Conservation (phyloP, 1,284 basidiomycete species). For the Gymnopus androsaceus region DNA sequence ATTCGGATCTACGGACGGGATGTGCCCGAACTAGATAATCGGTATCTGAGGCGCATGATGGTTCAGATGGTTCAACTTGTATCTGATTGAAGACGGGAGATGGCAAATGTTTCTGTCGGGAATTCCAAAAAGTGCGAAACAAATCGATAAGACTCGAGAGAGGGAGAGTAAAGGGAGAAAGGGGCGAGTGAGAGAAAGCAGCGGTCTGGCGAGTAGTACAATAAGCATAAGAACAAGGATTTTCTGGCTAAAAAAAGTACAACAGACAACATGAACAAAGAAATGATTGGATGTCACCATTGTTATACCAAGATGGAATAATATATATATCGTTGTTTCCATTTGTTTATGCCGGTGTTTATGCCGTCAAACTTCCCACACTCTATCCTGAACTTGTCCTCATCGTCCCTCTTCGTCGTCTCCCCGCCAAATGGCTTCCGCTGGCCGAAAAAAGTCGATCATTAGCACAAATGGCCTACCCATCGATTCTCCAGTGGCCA, state of each 20-base stretch:
- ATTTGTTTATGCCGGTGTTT: not conserved
- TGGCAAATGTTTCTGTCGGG: not conserved
- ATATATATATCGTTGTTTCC: too few species aligned
- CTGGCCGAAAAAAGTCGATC: constrained; percentile 82
- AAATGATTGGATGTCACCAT: too few species aligned
- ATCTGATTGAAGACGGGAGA: constrained; percentile 6
- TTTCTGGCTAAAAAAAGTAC: not conserved
- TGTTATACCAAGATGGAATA: too few species aligned
- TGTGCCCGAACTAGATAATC: not conserved
- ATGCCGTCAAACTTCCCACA: constrained; percentile 1
- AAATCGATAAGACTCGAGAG: not conserved
- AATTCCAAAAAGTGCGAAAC: not conserved
- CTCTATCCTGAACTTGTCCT: too few species aligned
- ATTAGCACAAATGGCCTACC: constrained; percentile 63
- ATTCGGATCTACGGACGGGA: not conserved
- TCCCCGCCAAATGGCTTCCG: constrained; percentile 56
- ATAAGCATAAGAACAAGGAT: not conserved
- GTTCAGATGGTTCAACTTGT: not conserved
- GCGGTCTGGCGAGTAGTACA: not conserved
- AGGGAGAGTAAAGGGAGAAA: not conserved
- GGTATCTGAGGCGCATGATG: constrained; percentile 1
- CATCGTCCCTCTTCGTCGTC: constrained; percentile 14
- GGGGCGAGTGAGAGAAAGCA: not conserved
- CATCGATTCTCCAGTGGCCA: constrained; percentile 73
- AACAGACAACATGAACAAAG: too few species aligned